phyloP scores from a whole-genome alignment of 352 stramenopile genomes.

The Phytopythium chamaehyphon region DNA sequence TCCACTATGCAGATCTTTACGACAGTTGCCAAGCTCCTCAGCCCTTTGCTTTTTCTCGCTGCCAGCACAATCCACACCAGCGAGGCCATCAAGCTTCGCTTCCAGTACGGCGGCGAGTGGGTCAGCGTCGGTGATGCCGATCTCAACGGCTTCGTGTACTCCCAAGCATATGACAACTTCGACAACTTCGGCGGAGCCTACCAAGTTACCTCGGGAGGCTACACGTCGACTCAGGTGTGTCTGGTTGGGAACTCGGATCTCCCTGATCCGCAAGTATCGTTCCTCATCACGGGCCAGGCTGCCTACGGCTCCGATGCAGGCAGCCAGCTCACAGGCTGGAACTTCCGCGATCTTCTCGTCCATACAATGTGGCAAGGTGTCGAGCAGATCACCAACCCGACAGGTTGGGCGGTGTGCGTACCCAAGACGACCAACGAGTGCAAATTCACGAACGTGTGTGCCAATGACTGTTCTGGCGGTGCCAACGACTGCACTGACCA shows the following conservation, averaged over 20 bases:
- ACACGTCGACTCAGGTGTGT: neutral
- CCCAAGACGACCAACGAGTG: neutral
- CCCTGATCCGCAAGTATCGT: conserved; percentile 2
- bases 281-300: conserved; percentile 3
- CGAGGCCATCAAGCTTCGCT: neutral
- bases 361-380: conserved; percentile 8
- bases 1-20: too few species aligned
- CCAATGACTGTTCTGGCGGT: too few species aligned
- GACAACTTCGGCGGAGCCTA: conserved; percentile 1
- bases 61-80: too few species aligned
- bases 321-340: conserved; percentile 4
- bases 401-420: neutral
- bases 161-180: conserved; percentile 6
- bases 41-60: too few species aligned
- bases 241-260: too few species aligned
- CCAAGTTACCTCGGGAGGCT: neutral
- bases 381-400: conserved; percentile 3
- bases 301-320: neutral
- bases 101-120: conserved; percentile 9
- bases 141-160: neutral
- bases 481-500: conserved; percentile 1
- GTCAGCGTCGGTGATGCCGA: conserved; percentile 3
- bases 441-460: neutral
- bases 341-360: conserved; percentile 10
- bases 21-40: too few species aligned